Evolutionary conservation across 257 asterid genomes (phyloP).

Genomic region (Solanum verrucosum): DNA sequence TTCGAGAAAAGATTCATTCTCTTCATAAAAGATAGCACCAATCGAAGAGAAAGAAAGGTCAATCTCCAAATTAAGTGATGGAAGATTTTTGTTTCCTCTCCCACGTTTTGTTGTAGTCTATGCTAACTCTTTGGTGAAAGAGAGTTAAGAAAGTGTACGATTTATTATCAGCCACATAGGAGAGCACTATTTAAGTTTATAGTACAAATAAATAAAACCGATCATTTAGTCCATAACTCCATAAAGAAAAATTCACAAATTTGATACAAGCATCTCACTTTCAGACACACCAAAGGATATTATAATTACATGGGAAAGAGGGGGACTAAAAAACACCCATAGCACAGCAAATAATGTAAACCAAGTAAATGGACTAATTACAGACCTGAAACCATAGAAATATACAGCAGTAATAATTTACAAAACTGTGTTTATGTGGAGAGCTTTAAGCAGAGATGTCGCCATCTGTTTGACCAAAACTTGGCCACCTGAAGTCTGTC

Average conservation of each 20-base stretch:
- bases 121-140: neutral
- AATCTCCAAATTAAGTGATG: neutral
- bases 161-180: no score
- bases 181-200: neutral
- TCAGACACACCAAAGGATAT: neutral
- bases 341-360: neutral
- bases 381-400: neutral
- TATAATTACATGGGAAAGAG: neutral
- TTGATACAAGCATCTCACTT: neutral
- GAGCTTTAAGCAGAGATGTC: slow-evolving; percentile 94
- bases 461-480: slow-evolving; percentile 99
- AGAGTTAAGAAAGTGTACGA: neutral
- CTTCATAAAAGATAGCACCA: neutral
- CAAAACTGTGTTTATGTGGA: slow-evolving; percentile 87
- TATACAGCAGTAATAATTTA: slow-evolving; percentile 15
- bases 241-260: neutral
- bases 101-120: neutral
- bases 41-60: neutral
- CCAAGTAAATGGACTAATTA: neutral
- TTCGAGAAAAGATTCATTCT: neutral
- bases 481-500: slow-evolving; percentile 96
- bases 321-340: neutral
- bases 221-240: neutral
- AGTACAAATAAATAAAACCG: neutral
- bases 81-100: neutral